A percentile compares a stretch with the other conserved stretches of the same genome.
Evolutionary conservation across 139 green algal species (phyloP).

Genomic region (Chlorella sp.): DNA sequence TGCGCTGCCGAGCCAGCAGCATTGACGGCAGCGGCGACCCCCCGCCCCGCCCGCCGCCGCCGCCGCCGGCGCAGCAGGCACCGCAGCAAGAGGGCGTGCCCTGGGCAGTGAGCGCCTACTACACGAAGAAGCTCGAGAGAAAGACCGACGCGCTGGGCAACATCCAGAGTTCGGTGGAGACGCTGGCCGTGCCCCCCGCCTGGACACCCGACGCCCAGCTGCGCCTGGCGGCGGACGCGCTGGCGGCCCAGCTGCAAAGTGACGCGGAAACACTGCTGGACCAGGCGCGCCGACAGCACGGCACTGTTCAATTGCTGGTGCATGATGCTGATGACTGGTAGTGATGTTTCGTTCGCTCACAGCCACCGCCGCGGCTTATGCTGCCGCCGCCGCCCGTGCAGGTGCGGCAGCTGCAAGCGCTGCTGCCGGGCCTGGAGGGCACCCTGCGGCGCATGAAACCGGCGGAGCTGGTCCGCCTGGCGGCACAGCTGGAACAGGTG

Average conservation of each 20-base stretch:
- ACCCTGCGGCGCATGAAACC: slow-evolving; percentile 14
- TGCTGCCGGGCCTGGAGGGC: slow-evolving; percentile 6
- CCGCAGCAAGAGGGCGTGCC: background rate
- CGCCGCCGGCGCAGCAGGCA: background rate
- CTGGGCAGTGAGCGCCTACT: background rate
- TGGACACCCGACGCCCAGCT: slow-evolving; percentile 19
- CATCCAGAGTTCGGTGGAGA: slow-evolving; percentile 1
- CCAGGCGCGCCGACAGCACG: background rate
- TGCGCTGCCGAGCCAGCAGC: no score
- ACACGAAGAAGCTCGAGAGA: slow-evolving; percentile 7
- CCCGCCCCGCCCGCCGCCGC: no score
- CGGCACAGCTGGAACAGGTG: slow-evolving; percentile 9
- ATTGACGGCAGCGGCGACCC: no score
- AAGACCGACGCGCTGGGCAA: slow-evolving; percentile 9
- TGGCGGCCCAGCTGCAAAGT: background rate
- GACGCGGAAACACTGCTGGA: slow-evolving; percentile 2
- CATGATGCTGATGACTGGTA: background rate
- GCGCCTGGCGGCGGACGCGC: slow-evolving; percentile 1
- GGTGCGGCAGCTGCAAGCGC: slow-evolving; percentile 12
- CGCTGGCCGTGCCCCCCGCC: background rate
- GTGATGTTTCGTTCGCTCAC: background rate
- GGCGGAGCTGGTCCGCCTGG: slow-evolving; percentile 21
- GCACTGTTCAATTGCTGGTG: background rate
- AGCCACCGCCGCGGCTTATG: no score
- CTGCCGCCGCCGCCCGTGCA: no score